Evolutionary conservation across 257 asterid species (phyloP), one percentile per base, ranked within the genome.

Genomic region (Marsdenia floribunda): DNA sequence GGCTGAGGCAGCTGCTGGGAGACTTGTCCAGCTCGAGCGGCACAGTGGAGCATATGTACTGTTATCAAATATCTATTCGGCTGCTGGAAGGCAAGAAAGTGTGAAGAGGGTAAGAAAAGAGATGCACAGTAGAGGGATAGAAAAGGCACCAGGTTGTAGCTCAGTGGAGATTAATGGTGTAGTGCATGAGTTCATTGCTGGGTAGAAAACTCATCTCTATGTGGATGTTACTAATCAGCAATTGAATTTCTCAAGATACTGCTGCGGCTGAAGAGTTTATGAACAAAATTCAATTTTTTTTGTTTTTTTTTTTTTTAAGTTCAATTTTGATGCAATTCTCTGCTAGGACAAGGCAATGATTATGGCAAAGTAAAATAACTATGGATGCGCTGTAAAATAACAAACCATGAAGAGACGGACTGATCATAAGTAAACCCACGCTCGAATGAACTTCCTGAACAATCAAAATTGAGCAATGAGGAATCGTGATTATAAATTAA

Each of bases 121-220:
- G 83, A 89, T 91, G 96, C 84, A 59, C 75, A 80, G 65, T 22
- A 81, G 73, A 69, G 86, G 90, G 53, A 89, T 91, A 60, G 88
- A 86, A 71, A 91, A 91, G 86, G 77, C 80, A 12, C 97, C 93
- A 2, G 97, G 97, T 0, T 87, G 96, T 77, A 91, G 96, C 85
- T 85, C 90, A 6, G 80, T 91, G 71, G 96, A 89, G 88, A 87
- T 89, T 10, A 72, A 81, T 37, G 89, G 93, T 14, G 47, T 73
- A 46, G 93, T 84, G 73, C 89, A 88, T 55, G 96, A 89, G 84
- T 86, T 91, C 57, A 42, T 89, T 75, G 96, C 97, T 1, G 89
- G 93, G 67, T 90, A 88, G 77, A 83, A 77, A 75, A 77, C 80
- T 12, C 90, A 86, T 24, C n/a, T 66, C 3, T 49, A 29, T 16